These are phyloP conservation scores for Solanum commersonii DNA, from an alignment of 257 asterid species.

Conservation along the genomic window DNA sequence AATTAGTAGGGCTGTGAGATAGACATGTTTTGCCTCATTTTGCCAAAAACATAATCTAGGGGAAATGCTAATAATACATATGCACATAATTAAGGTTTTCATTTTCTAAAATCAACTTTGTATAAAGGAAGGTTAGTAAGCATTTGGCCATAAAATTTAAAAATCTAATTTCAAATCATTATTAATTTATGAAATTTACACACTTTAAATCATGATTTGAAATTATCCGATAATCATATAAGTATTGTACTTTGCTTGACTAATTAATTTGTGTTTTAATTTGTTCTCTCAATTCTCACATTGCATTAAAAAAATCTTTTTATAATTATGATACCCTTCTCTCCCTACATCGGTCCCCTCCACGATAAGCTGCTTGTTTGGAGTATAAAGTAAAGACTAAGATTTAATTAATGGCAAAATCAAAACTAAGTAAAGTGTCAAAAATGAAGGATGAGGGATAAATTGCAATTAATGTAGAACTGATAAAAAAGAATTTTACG, in stretches of 20 bases:
- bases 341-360: neutral
- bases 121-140: neutral
- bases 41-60: conserved; percentile 1
- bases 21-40: conserved; percentile 14
- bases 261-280: neutral
- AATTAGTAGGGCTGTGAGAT: conserved; percentile 1
- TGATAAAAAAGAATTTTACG: neutral
- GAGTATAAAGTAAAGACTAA: neutral
- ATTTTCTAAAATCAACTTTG: neutral
- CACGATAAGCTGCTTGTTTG: neutral
- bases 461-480: neutral
- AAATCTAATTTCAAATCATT: neutral
- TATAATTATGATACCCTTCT: neutral
- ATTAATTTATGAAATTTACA: neutral
- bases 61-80: neutral
- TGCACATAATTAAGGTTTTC: neutral
- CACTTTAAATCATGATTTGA: too few species aligned
- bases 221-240: neutral
- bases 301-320: neutral
- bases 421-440: neutral
- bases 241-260: neutral
- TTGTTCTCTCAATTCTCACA: neutral
- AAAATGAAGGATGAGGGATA: neutral
- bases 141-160: neutral
- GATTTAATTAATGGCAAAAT: neutral